Base-by-base conservation (phyloP, 2,329 filamentous ascomycete species). In the Celoporthe dispersa region DNA sequence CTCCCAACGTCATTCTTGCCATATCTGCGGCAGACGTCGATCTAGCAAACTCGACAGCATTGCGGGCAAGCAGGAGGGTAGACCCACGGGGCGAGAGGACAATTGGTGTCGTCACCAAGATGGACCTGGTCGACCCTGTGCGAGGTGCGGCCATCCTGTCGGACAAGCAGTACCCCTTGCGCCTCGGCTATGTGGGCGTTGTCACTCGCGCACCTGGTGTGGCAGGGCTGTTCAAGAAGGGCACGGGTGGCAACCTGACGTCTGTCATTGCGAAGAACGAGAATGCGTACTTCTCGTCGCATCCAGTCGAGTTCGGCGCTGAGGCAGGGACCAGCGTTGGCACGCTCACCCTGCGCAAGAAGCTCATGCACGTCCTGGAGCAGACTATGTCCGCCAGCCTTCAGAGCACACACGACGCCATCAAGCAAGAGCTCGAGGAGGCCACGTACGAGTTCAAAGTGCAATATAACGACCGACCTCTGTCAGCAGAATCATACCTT, bases 371-470 rank as follows among this genome's bases (percentile, higher is more conserved):
- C 73, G 94, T 98, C 51, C 87, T 99, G 51, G 96, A 99, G 80
- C 92, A 97, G 77, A 98, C 94, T 4, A 99, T 99, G 97, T 95
- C 95, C 37, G 90, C 93, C 44, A 97, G 93, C 76, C 85, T 99
- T 68, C 92, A 96, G 75, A 90, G 90, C 68, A 99, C 96, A 3
- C 93, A 92, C 75, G 94, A 98, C 77, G 94, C 94, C 12, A 98
- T 99, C 74, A 91, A 92, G 72, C 94, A 97, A 78, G 96, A 99
- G 79, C 88, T 99, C 0, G 95, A 98, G 77, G 96, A 99, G 81
- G 94, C 96, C 3, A 95, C 93, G 0, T 99, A 99, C 78, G 95
- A 99, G 80, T 99, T 97, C 86, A 99, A 99, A 80, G 96, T 99
- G 6, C 97, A 99, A 80, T 99, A 99, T 82, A 99, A 99, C 77